These are phyloP conservation scores for Scutellaria minor DNA, from an alignment of 257 asterid genomes.

Conservation along the genomic window DNA sequence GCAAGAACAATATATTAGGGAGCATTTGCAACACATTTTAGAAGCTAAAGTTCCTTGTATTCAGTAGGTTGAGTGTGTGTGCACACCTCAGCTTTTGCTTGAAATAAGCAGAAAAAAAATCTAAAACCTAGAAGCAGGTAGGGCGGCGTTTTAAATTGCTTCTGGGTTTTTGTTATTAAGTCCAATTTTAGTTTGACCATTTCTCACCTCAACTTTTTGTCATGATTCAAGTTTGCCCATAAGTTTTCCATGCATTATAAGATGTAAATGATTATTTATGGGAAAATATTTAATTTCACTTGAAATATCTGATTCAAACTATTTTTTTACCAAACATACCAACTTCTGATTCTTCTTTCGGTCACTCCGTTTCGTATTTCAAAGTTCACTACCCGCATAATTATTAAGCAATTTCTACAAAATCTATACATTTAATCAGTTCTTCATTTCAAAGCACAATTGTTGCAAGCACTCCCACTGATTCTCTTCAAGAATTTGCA, in stretches of 20 bases:
- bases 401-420: not conserved
- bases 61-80: not conserved
- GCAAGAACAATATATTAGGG: not conserved
- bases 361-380: too few species aligned
- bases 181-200: not conserved
- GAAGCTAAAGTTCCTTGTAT: not conserved
- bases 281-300: not conserved
- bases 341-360: too few species aligned
- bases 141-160: not conserved
- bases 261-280: not conserved
- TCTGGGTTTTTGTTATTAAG: not conserved
- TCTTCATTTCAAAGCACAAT: not conserved
- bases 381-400: too few species aligned
- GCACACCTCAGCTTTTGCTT: not conserved
- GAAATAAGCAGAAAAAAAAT: not conserved
- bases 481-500: constrained; percentile 24
- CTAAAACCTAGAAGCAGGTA: not conserved
- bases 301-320: too few species aligned
- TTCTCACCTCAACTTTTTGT: constrained; percentile 6
- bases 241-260: not conserved
- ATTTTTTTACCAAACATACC: too few species aligned
- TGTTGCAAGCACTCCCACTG: not conserved
- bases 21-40: not conserved
- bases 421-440: not conserved
- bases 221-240: not conserved